Evolutionary conservation across 2,329 filamentous ascomycete species (phyloP), one percentile per base, ranked within the genome.

Genomic region (Zasmidium angulare): DNA sequence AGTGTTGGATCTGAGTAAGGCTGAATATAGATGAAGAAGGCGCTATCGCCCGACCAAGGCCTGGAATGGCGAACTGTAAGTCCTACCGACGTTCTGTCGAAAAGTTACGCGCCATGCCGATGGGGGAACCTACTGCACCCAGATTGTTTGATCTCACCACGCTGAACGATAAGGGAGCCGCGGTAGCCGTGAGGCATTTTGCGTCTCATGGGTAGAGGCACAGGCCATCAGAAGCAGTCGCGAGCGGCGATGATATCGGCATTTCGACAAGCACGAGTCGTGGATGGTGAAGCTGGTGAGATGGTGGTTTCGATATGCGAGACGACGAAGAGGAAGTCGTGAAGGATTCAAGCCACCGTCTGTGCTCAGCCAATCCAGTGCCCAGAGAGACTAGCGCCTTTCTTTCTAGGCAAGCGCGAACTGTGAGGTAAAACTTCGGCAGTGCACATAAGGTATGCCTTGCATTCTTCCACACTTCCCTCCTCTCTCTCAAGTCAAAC

Each of bases 1-100:
- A 43, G 12, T 4, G 36, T 43, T 43, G 36, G 36, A 17, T 43
- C 36, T 14, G 3, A 43, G n/a, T 3, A 3, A 17, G 36, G 9
- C 36, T 43, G 12, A 43, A 43, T 43, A 43, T 43, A 43, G 36
- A 17, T 10, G 36, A 43, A 17, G 11, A 7, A 19, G n/a, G 6
- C 36, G 36, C 36, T 29, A 17, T 17, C 3, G 36, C 14, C 36
- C n/a, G 14, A 10, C 36, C 11, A 43, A 43, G 36, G 36, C 36
- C 9, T 43, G 12, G n/a, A n/a, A n/a, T n/a, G n/a, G n/a, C n/a
- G n/a, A n/a, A n/a, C n/a, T n/a, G n/a, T n/a, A n/a, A n/a, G n/a
- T 46, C 31, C 23, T 46, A 22, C 51, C 51, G 51, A 53, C 21
- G 23, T 53, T 53, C 21, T 53, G 9, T 53, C 31, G 51, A 43